phyloP scores from a whole-genome alignment of 1,139 yeast species.

The Yamadazyma jaroonii region DNA sequence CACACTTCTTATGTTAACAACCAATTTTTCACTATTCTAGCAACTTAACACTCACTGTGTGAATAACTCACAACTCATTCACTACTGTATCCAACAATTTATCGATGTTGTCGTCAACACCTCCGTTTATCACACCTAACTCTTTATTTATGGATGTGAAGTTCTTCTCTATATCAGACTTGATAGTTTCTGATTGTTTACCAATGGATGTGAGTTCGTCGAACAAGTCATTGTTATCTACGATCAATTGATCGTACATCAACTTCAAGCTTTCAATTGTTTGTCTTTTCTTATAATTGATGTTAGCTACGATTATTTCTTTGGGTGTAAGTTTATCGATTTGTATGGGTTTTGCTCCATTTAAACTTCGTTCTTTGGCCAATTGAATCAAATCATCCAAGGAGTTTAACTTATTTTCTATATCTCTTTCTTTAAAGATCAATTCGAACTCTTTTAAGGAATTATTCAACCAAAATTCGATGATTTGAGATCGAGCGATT shows the following conservation, averaged over 20 bases:
- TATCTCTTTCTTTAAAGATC: conserved; percentile 61
- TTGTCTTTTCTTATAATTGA: conserved; percentile 21
- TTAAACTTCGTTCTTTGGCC: conserved; percentile 41
- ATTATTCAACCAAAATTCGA: conserved; percentile 57
- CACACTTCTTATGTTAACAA: too few species aligned
- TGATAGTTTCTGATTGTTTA: conserved; percentile 21
- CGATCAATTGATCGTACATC: conserved; percentile 36
- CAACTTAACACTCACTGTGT: not conserved
- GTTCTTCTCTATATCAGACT: conserved; percentile 21
- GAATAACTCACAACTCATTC: conserved; percentile 12
- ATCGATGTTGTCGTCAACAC: conserved; percentile 21
- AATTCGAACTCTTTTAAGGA: conserved; percentile 63
- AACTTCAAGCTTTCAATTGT: conserved; percentile 29
- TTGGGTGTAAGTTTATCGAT: conserved; percentile 32
- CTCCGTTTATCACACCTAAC: conserved; percentile 25
- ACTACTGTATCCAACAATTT: conserved; percentile 21
- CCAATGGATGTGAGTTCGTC: conserved; percentile 22
- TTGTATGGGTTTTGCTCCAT: conserved; percentile 21
- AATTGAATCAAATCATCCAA: conserved; percentile 62
- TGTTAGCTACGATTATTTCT: conserved; percentile 34
- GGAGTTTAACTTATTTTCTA: conserved; percentile 55
- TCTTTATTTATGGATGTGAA: conserved; percentile 26
- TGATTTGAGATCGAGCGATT: conserved; percentile 59
- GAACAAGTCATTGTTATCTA: conserved; percentile 34
- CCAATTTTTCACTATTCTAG: too few species aligned